These are phyloP conservation scores for Lichtheimia ornata DNA, from an alignment of 371 early-diverging fungal species.

Conservation along the genomic window DNA sequence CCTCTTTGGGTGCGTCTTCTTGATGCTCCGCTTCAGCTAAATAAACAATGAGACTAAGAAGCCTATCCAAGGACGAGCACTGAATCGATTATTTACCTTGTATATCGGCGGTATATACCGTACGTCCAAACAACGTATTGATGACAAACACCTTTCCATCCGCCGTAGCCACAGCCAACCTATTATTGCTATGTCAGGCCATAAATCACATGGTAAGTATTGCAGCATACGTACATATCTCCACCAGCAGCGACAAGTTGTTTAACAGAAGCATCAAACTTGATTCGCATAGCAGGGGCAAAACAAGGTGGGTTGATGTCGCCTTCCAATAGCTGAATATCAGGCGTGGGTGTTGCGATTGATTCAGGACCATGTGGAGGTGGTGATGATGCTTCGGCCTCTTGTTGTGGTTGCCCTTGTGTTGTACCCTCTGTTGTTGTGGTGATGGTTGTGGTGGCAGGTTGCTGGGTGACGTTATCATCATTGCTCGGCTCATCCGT, in stretches of 20 bases:
- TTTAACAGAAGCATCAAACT: not conserved
- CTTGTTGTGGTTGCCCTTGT: not conserved
- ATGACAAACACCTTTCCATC: constrained; percentile 8
- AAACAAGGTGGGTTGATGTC: too few relatives aligned
- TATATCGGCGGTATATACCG: not conserved
- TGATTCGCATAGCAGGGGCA: too few relatives aligned
- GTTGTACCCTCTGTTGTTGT: not conserved
- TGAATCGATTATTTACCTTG: constrained; percentile 5
- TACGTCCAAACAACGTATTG: not conserved
- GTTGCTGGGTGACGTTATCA: not conserved
- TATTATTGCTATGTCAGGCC: not conserved
- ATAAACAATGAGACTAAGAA: too few relatives aligned
- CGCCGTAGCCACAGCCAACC: constrained; percentile 1
- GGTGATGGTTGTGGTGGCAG: constrained; percentile 5
- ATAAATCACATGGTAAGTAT: not conserved
- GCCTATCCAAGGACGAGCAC: not conserved
- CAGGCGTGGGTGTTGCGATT: too few relatives aligned
- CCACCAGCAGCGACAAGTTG: not conserved
- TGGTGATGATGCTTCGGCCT: not conserved
- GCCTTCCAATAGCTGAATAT: too few relatives aligned
- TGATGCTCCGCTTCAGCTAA: too few relatives aligned
- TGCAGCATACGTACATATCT: not conserved
- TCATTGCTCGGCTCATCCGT: too few relatives aligned
- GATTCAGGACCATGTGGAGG: not conserved
- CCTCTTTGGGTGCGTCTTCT: too few relatives aligned